Conservation (phyloP, 208 protist species). For the Trypanosoma rangeli region DNA sequence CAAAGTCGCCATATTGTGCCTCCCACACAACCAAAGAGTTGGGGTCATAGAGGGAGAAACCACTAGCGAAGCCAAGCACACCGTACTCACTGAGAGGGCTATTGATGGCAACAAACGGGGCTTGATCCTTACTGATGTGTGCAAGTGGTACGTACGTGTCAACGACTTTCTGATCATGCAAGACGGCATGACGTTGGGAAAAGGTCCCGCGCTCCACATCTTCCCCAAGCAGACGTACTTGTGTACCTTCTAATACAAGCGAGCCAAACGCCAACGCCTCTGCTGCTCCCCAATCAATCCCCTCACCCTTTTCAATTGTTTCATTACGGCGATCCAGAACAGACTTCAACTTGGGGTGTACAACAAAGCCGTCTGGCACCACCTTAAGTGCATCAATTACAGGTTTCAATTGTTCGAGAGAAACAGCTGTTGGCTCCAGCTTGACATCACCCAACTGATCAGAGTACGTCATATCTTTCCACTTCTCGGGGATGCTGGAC, state of each 20-base stretch:
- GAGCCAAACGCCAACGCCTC: slow-evolving; percentile 96
- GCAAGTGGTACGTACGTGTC: slow-evolving; percentile 76
- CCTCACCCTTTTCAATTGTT: slow-evolving; percentile 60
- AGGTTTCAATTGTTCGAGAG: slow-evolving; percentile 48
- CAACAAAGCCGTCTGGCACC: slow-evolving; percentile 77
- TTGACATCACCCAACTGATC: slow-evolving; percentile 72
- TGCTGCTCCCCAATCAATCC: slow-evolving; percentile 94
- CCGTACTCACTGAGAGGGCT: slow-evolving; percentile 96
- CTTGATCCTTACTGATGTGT: slow-evolving; percentile 73
- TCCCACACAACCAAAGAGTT: slow-evolving; percentile 98
- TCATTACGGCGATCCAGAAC: slow-evolving; percentile 83
- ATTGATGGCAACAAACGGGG: slow-evolving; percentile 92
- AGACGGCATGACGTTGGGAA: slow-evolving; percentile 95
- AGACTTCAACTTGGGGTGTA: slow-evolving; percentile 77
- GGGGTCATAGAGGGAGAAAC: slow-evolving; percentile 94
- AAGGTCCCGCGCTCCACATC: slow-evolving; percentile 98
- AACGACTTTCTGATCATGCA: slow-evolving; percentile 92
- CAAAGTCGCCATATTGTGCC: slow-evolving; percentile 99
- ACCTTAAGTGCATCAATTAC: slow-evolving; percentile 59
- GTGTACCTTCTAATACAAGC: slow-evolving; percentile 93
- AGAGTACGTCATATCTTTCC: slow-evolving; percentile 79
- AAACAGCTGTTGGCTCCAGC: slow-evolving; percentile 66
- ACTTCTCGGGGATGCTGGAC: slow-evolving; percentile 58
- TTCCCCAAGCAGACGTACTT: slow-evolving; percentile 94
- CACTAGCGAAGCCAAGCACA: slow-evolving; percentile 97